Base-by-base conservation (phyloP, 2,329 filamentous ascomycete genomes). In the Tolypocladium paradoxum region DNA sequence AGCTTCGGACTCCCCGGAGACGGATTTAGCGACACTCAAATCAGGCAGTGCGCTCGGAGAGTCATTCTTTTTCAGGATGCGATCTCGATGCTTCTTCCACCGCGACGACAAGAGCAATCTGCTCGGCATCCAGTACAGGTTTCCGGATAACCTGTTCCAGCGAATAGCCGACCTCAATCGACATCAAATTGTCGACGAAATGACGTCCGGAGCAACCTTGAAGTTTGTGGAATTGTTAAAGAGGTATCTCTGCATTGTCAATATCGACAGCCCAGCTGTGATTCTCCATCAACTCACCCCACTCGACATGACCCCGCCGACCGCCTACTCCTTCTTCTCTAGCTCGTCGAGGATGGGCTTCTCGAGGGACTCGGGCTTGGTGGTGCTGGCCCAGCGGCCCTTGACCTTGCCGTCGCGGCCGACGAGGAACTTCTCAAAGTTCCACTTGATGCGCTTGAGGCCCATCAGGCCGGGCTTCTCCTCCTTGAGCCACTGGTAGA, bases 371-470 rank as follows among this genome's bases (percentile, higher is more conserved):
- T 92, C 89, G 1, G 93, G 93, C 78, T 91, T 93, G 55, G 87
- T 90, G 20, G 83, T 87, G 70, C 88, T 92, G 35, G 89, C 88
- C 90, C 90, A 99, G 59, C 93, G 77, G 31, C 80, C 80, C 73
- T 88, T 87, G 61, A 97, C 90, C 73, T 86, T 80, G 29, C 93
- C 93, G 70, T 97, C 90, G 57, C 82, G 81, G 56, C 85, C 87
- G 59, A 99, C 76, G 58, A 99, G 75, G 74, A 96, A 99, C 82
- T 99, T 99, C 73, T 99, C 93, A 76, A 97, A 99, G 75, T 99
- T 99, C 93, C 93, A 99, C 86, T 97, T 96, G 64, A 99, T 78
- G 57, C 85, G 73, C 84, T 95, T 92, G 66, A 97, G 69, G 22
- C 93, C 93, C 73, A 97, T 73, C 53, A 96, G 65, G 24, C 93